Evolutionary conservation across 1,284 basidiomycete genomes (phyloP).

Genomic region (Leccinum griseonigrum): DNA sequence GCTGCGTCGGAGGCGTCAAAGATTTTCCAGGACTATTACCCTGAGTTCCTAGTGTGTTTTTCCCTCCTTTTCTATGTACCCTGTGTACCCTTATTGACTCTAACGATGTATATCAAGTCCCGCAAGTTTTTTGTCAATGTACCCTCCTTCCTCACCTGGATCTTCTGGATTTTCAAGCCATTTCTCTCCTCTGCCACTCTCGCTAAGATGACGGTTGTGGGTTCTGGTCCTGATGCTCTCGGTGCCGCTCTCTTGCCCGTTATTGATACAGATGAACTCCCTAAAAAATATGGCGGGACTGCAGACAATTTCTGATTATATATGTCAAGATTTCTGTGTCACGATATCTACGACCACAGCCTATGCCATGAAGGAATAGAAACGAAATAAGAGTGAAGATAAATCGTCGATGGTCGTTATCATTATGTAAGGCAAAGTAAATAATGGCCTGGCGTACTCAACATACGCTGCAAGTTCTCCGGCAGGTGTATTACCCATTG

Average conservation of each 20-base stretch:
- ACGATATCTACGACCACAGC: neutral
- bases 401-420: neutral
- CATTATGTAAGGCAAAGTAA: neutral
- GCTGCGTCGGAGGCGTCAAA: constrained; percentile 68
- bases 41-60: constrained; percentile 65
- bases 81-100: neutral
- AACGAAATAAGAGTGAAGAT: neutral
- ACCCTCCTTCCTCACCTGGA: constrained; percentile 68
- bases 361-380: neutral
- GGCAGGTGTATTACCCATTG: too few species aligned
- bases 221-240: constrained; percentile 55
- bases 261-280: constrained; percentile 57
- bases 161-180: constrained; percentile 81
- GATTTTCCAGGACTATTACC: constrained; percentile 73
- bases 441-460: neutral
- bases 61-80: neutral
- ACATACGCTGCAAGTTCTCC: neutral
- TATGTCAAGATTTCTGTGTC: neutral
- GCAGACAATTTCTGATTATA: constrained; percentile 27
- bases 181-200: constrained; percentile 65
- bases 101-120: constrained; percentile 39
- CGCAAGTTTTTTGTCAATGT: constrained; percentile 81
- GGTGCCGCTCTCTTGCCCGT: constrained; percentile 53
- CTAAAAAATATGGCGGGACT: constrained; percentile 67
- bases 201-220: constrained; percentile 77